Base-by-base conservation (phyloP, 345 rosid species). In the Physaria fendleri region DNA sequence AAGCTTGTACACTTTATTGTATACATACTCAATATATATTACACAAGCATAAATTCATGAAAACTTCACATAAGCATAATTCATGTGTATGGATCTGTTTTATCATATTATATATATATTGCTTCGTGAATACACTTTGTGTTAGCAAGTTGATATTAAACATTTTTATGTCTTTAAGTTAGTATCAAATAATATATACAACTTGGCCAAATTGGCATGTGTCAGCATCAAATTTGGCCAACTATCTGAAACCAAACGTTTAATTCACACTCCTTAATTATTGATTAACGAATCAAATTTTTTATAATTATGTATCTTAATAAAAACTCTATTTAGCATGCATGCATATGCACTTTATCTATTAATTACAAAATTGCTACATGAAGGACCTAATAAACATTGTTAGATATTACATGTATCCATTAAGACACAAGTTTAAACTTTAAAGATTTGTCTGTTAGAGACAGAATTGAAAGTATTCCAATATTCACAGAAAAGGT, bases 121-220 rank as follows among this genome's bases (percentile, higher is more conserved):
- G 67, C 57, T 69, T 60, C 45, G 30, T 28, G 51, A 43, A 34
- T 53, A 43, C 56, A 45, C 20, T 44, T 45, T 10, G 28, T 35
- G 10, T 42, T 5, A 61, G 22, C 44, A 69, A 60, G 68, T 69
- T 61, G 73, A 44, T 54, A 54, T 54, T 45, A 37, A 55, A 61
- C 46, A 54, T 29, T 37, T 34, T 6, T 33, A 59, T 24, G 47
- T 49, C 41, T 10, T 10, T 18, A 50, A 44, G 56, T 7, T 34
- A 61, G 63, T 38, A 28, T n/a, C n/a, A 69, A 54, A 45, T 10
- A 44, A 8, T 44, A 60, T 38, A 7, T 8, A 16, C 73, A 14
- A 69, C 57, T 61, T 37, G 73, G 63, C 63, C 67, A 69, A 52
- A 53, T 61, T 53, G 73, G 73, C 73, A 69, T 61, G 68, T 69